phyloP scores from a whole-genome alignment of 2,329 filamentous ascomycete species.

The Chaetomiaceae sp. region DNA sequence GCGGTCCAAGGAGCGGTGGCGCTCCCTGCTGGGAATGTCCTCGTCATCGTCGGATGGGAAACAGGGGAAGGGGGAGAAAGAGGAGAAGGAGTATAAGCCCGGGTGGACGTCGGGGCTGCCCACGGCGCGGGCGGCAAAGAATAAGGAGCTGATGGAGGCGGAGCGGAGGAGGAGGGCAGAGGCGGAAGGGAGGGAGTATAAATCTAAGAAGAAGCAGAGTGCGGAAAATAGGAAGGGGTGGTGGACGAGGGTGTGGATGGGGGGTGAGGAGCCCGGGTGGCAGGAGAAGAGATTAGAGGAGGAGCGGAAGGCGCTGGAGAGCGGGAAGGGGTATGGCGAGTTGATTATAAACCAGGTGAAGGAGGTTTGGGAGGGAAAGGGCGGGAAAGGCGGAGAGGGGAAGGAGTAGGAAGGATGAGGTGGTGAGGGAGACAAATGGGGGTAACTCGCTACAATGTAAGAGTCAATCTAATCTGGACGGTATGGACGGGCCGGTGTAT shows the following conservation, averaged over 20 bases:
- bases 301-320: slow-evolving; percentile 47
- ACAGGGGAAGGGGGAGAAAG: neutral
- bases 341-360: slow-evolving; percentile 51
- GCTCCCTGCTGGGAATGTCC: slow-evolving; percentile 33
- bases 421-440: neutral
- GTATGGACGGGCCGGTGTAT: too few relatives aligned
- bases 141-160: slow-evolving; percentile 41
- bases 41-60: neutral
- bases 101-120: slow-evolving; percentile 40
- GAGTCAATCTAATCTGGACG: too few relatives aligned
- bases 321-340: slow-evolving; percentile 50
- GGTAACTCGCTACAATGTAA: too few relatives aligned
- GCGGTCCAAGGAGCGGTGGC: slow-evolving; percentile 40
- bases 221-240: too few relatives aligned
- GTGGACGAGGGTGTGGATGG: slow-evolving; percentile 46
- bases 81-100: neutral
- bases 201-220: slow-evolving; percentile 25
- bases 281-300: slow-evolving; percentile 44
- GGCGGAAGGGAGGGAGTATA: slow-evolving; percentile 25
- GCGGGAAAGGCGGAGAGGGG: slow-evolving; percentile 20
- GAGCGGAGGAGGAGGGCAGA: slow-evolving; percentile 37
- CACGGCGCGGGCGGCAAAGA: slow-evolving; percentile 48
- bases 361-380: slow-evolving; percentile 41
- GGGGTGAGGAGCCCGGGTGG: slow-evolving; percentile 50
- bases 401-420: slow-evolving; percentile 10